Conservation (phyloP, 2,329 filamentous ascomycete genomes). For the Claviceps purpurea region DNA sequence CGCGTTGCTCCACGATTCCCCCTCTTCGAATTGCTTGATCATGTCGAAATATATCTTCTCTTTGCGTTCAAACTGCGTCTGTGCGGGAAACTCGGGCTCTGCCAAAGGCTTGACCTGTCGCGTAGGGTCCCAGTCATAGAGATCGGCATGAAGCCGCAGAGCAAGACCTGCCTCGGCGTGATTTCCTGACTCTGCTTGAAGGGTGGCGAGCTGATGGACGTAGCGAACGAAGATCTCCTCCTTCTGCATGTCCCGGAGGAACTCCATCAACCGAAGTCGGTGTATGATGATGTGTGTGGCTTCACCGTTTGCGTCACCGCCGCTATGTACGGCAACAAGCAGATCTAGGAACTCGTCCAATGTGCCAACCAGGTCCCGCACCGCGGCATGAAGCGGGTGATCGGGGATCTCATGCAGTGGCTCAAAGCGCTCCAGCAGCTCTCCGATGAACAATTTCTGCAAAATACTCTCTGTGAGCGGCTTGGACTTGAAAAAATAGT, state of each 20-base stretch:
- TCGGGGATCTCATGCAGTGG: conserved; percentile 51
- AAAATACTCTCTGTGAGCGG: conserved; percentile 76
- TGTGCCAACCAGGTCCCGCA: conserved; percentile 68
- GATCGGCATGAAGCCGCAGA: conserved; percentile 76
- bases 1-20: conserved; percentile 85
- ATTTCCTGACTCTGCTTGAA: conserved; percentile 65
- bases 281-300: conserved; percentile 68
- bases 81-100: conserved; percentile 68
- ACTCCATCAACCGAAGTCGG: conserved; percentile 84
- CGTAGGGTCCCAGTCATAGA: conserved; percentile 80
- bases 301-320: conserved; percentile 58
- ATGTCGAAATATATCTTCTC: conserved; percentile 88
- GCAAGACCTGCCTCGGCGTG: conserved; percentile 81
- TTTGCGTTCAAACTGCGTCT: conserved; percentile 83
- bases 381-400: conserved; percentile 60
- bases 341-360: conserved; percentile 86
- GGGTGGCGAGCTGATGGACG: conserved; percentile 74
- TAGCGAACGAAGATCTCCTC: conserved; percentile 95
- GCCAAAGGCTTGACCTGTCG: conserved; percentile 49
- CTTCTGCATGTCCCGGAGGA: conserved; percentile 90
- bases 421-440: conserved; percentile 71
- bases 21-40: conserved; percentile 88
- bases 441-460: conserved; percentile 83
- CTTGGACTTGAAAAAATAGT: conserved; percentile 80
- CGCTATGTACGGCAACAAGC: conserved; percentile 76